phyloP scores from a whole-genome alignment of 164 flowering plant genomes.

The Magnolia sinica region DNA sequence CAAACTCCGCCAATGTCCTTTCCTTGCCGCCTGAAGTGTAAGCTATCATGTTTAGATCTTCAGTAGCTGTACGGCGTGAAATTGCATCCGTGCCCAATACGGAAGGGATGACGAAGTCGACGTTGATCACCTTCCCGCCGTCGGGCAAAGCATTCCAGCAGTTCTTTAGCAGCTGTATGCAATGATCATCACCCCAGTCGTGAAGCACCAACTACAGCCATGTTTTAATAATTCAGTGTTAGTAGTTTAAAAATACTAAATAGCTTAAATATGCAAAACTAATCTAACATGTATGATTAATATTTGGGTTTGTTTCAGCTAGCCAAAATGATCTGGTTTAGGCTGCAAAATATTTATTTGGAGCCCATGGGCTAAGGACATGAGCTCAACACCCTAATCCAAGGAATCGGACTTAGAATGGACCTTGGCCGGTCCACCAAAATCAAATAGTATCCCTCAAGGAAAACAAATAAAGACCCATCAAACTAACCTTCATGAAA shows the following conservation, averaged over 20 bases:
- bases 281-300: neutral
- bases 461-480: no score
- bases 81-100: conserved; percentile 10
- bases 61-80: conserved; percentile 7
- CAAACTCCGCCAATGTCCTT: conserved; percentile 27
- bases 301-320: neutral
- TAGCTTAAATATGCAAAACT: neutral
- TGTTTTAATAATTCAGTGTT: neutral
- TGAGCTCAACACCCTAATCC: no score
- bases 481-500: conserved; percentile 72
- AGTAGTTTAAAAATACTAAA: neutral
- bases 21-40: conserved; percentile 21
- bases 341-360: no score
- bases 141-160: conserved; percentile 31
- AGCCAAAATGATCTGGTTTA: neutral
- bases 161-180: conserved; percentile 28
- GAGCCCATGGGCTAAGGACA: no score
- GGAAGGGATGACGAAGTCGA: conserved; percentile 29
- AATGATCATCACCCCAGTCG: conserved; percentile 31
- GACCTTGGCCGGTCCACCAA: no score
- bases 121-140: conserved; percentile 31
- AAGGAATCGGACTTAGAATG: no score
- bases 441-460: neutral
- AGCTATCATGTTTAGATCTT: conserved; percentile 18
- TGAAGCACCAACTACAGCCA: conserved; percentile 19